phyloP scores from a whole-genome alignment of 306 rosid species.

The Cicer pinnatifidum region DNA sequence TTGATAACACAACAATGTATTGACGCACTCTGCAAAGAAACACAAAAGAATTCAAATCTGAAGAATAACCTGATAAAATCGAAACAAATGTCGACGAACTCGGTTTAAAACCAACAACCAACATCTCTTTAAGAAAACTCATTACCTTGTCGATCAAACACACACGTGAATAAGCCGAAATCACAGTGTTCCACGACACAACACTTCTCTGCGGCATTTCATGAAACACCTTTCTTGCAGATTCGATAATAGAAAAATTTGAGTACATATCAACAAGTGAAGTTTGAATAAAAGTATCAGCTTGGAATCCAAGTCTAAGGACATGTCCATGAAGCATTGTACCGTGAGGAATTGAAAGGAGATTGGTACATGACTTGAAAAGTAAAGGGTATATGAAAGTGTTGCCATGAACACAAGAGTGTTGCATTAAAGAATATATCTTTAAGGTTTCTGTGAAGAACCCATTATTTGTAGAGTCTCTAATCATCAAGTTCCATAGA shows the following conservation, averaged over 20 bases:
- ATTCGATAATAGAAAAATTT: not conserved
- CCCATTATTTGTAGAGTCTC: slow-evolving; percentile 52
- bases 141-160: slow-evolving; percentile 47
- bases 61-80: slow-evolving; percentile 50
- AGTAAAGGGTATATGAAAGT: slow-evolving; percentile 57
- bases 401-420: slow-evolving; percentile 54
- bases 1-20: slow-evolving; percentile 53
- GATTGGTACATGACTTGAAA: slow-evolving; percentile 61
- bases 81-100: slow-evolving; percentile 50
- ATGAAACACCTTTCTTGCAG: too few relatives aligned
- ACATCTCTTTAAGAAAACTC: slow-evolving; percentile 52
- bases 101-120: slow-evolving; percentile 50
- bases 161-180: slow-evolving; percentile 61
- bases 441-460: slow-evolving; percentile 48
- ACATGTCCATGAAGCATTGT: slow-evolving; percentile 53
- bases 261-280: slow-evolving; percentile 56
- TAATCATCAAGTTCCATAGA: slow-evolving; percentile 64
- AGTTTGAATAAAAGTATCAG: slow-evolving; percentile 56
- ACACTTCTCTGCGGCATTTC: too few relatives aligned
- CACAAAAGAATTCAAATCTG: slow-evolving; percentile 2
- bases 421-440: slow-evolving; percentile 53
- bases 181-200: slow-evolving; percentile 57
- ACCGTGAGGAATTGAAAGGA: slow-evolving; percentile 50
- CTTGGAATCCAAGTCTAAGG: slow-evolving; percentile 50
- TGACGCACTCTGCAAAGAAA: slow-evolving; percentile 43